phyloP scores from a whole-genome alignment of 1,139 yeast genomes.

The Taphrina communis region DNA sequence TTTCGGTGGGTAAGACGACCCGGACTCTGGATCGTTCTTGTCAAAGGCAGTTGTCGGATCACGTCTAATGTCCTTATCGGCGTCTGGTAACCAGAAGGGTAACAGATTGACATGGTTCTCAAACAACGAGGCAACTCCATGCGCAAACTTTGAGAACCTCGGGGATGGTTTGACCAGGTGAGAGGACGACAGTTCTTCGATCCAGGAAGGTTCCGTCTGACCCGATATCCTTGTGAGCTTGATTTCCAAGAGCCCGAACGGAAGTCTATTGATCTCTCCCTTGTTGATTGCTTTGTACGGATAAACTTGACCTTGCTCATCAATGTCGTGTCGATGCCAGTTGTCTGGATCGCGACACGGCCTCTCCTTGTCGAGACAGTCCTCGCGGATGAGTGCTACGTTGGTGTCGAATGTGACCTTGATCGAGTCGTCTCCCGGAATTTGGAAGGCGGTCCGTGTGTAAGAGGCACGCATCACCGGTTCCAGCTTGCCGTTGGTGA shows the following conservation, averaged over 20 bases:
- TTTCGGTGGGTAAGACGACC: constrained; percentile 37
- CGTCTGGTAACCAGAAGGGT: constrained; percentile 94
- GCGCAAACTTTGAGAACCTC: constrained; percentile 85
- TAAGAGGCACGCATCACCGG: constrained; percentile 87
- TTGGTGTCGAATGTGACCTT: constrained; percentile 90
- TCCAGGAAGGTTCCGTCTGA: constrained; percentile 61
- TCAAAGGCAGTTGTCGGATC: constrained; percentile 77
- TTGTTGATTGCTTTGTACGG: constrained; percentile 77
- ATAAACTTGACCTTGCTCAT: constrained; percentile 67
- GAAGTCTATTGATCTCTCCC: constrained; percentile 86
- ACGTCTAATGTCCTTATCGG: constrained; percentile 77
- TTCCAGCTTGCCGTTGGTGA: constrained; percentile 69
- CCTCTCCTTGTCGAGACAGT: constrained; percentile 77
- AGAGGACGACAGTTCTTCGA: constrained; percentile 80
- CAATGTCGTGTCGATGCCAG: constrained; percentile 95
- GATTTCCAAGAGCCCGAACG: constrained; percentile 89
- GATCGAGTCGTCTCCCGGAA: constrained; percentile 93
- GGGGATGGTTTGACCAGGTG: constrained; percentile 91
- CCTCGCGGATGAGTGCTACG: constrained; percentile 85
- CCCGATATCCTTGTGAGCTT: constrained; percentile 59
- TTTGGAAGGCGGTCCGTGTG: constrained; percentile 94
- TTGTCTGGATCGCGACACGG: constrained; percentile 86
- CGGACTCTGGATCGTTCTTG: constrained; percentile 54
- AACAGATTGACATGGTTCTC: constrained; percentile 71
- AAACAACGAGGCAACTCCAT: constrained; percentile 85